Evolutionary conservation across 2,329 filamentous ascomycete species (phyloP).

Genomic region (Xylariaceae sp.): DNA sequence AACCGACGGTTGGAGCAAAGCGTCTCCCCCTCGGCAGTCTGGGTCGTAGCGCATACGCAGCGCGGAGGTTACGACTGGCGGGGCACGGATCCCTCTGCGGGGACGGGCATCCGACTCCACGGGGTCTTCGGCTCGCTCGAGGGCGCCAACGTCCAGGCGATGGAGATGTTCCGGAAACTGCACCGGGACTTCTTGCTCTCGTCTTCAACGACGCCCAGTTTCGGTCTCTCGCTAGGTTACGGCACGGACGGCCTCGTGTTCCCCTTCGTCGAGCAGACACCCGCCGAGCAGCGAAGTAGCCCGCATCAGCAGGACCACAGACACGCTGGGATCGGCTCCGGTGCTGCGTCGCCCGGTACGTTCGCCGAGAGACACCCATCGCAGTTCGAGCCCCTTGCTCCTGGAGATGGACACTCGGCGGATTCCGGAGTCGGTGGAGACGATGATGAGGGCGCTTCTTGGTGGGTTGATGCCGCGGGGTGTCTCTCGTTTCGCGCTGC

Average conservation of each 20-base stretch:
- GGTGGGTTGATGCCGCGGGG: not conserved
- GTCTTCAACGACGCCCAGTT: not conserved
- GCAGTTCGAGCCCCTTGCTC: not conserved
- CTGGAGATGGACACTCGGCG: not conserved
- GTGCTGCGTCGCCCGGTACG: not conserved
- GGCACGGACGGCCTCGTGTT: not conserved
- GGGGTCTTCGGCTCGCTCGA: constrained; percentile 8
- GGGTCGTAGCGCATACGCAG: not conserved
- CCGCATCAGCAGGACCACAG: too few relatives aligned
- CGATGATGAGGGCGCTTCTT: not conserved
- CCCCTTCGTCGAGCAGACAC: too few relatives aligned
- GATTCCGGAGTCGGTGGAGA: not conserved
- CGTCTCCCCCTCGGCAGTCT: too few relatives aligned
- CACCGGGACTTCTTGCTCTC: constrained; percentile 14
- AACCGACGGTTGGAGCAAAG: too few relatives aligned
- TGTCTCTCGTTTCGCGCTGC: not conserved
- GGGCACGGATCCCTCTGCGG: not conserved
- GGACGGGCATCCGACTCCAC: constrained; percentile 4
- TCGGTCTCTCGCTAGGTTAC: not conserved
- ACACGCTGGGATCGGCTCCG: not conserved
- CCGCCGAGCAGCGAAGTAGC: too few relatives aligned
- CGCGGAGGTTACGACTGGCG: not conserved
- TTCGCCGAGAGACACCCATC: not conserved
- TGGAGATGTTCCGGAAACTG: constrained; percentile 15
- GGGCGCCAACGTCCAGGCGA: constrained; percentile 10